Evolutionary conservation across 345 rosid genomes (phyloP).

Genomic region (Eucalyptus cloeziana): DNA sequence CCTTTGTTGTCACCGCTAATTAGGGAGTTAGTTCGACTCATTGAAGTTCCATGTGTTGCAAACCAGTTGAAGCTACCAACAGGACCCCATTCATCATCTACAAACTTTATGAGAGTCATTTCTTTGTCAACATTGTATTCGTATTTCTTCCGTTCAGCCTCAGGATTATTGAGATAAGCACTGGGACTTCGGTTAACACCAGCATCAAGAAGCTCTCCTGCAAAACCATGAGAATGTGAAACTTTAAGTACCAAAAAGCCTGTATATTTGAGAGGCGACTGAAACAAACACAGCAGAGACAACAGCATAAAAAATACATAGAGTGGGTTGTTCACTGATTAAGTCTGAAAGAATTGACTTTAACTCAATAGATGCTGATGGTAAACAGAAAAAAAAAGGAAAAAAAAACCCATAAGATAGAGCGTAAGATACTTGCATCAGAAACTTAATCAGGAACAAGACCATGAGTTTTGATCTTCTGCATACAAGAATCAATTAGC

Average conservation of each 20-base stretch:
- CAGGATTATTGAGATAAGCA: constrained; percentile 89
- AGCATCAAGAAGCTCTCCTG: constrained; percentile 90
- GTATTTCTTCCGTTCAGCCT: constrained; percentile 58
- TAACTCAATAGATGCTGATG: neutral
- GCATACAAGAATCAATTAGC: neutral
- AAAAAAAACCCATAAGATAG: neutral
- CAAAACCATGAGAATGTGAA: neutral
- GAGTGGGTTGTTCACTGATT: neutral
- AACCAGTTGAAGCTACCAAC: constrained; percentile 97
- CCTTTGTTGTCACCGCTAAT: constrained; percentile 99
- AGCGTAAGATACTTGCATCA: neutral
- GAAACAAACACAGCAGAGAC: neutral
- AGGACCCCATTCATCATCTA: constrained; percentile 91
- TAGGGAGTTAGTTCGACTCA: constrained; percentile 92
- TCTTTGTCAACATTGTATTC: constrained; percentile 80
- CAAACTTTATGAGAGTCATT: constrained; percentile 96
- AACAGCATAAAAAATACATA: neutral
- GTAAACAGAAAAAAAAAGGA: neutral
- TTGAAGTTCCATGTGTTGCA: constrained; percentile 98
- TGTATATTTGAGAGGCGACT: neutral
- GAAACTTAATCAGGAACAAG: neutral
- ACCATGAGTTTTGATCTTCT: neutral
- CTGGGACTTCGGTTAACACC: constrained; percentile 96
- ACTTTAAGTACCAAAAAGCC: neutral
- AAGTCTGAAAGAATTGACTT: neutral